Evolutionary conservation across 306 rosid genomes (phyloP).

Genomic region (Trifolium fragiferum): DNA sequence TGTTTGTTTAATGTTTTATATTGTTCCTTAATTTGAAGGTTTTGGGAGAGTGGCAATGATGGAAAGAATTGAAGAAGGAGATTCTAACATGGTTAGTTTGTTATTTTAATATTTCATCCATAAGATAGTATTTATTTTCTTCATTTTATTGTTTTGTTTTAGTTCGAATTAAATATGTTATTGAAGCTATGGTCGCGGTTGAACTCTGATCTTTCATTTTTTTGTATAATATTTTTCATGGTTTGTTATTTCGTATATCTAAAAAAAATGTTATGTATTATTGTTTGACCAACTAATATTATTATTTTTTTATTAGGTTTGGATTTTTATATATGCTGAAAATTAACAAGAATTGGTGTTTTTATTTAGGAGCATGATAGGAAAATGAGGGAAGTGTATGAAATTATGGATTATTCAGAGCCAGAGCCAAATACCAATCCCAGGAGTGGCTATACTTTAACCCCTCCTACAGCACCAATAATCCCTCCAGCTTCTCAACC

Average conservation of each 20-base stretch:
- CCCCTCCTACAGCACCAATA: slow-evolving; percentile 57
- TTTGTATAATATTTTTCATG: too few relatives aligned
- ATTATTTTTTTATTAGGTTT: too few relatives aligned
- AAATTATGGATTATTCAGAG: slow-evolving; percentile 64
- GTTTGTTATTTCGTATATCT: too few relatives aligned
- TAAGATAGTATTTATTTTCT: too few relatives aligned
- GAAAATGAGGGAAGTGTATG: slow-evolving; percentile 39
- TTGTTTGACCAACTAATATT: too few relatives aligned
- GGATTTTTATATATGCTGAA: neutral
- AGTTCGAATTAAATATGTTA: too few relatives aligned
- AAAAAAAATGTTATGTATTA: too few relatives aligned
- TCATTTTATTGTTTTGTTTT: neutral
- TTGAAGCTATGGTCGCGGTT: too few relatives aligned
- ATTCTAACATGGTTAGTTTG: slow-evolving; percentile 42
- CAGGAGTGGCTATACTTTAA: slow-evolving; percentile 51
- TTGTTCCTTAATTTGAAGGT: slow-evolving; percentile 50
- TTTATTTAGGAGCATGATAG: slow-evolving; percentile 47
- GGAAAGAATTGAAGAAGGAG: slow-evolving; percentile 40
- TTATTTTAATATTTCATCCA: neutral
- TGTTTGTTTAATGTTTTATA: neutral
- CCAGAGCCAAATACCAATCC: slow-evolving; percentile 81
- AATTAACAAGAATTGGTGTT: slow-evolving; percentile 9
- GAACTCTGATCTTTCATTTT: too few relatives aligned
- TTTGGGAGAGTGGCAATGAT: slow-evolving; percentile 46
- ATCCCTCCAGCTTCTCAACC: slow-evolving; percentile 49